Conservation (phyloP, 163 green algal genomes). For the Volvox carteri region DNA sequence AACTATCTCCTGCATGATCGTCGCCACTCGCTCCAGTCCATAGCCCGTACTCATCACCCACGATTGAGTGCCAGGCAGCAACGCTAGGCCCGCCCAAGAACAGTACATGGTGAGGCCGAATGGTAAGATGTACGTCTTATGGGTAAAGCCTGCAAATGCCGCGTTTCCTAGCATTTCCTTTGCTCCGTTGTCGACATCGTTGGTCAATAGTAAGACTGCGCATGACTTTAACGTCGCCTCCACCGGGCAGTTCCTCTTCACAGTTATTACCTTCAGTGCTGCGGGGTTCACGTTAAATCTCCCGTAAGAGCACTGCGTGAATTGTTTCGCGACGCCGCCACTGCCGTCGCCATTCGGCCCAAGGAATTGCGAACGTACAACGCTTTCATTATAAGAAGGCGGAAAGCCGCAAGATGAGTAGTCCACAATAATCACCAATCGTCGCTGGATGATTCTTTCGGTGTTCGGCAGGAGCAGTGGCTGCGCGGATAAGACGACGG, state of each 20-base stretch:
- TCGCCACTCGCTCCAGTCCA: neutral
- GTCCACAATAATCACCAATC: neutral
- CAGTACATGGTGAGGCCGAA: neutral
- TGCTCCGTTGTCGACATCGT: neutral
- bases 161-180: neutral
- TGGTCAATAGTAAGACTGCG: too few species aligned
- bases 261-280: neutral
- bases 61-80: slow-evolving; percentile 32
- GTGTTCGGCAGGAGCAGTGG: too few species aligned
- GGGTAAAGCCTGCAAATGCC: neutral
- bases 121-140: slow-evolving; percentile 5
- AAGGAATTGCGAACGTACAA: neutral
- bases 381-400: neutral
- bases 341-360: slow-evolving; percentile 5
- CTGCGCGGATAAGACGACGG: too few species aligned
- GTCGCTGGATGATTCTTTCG: neutral
- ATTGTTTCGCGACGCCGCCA: neutral
- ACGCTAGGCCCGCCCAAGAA: slow-evolving; percentile 6
- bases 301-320: slow-evolving; percentile 11
- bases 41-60: slow-evolving; percentile 5
- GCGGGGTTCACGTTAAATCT: neutral
- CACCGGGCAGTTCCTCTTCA: neutral
- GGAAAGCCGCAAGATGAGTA: neutral
- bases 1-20: slow-evolving; percentile 10
- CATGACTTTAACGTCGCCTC: too few species aligned